Evolutionary conservation across 164 flowering plant genomes (phyloP).

Genomic region (Houttuynia cordata): DNA sequence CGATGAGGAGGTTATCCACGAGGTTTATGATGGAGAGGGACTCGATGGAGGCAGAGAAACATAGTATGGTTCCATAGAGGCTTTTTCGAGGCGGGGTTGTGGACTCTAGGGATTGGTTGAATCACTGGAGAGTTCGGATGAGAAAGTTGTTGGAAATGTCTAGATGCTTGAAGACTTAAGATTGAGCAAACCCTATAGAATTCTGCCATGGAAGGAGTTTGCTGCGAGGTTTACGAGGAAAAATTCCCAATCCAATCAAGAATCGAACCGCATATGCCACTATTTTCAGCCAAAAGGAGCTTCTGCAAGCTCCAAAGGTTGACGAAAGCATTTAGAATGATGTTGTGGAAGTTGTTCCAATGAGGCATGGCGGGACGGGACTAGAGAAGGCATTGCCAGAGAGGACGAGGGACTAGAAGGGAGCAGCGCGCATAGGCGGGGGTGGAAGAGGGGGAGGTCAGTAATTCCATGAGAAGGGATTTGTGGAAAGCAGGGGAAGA

Average conservation of each 20-base stretch:
- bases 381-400: conserved; percentile 42
- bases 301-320: conserved; percentile 23
- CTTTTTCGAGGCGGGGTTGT: conserved; percentile 49
- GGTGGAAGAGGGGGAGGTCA: conserved; percentile 31
- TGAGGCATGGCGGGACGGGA: conserved; percentile 48
- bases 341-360: conserved; percentile 37
- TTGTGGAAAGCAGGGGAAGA: too few relatives aligned
- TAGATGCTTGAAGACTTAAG: conserved; percentile 40
- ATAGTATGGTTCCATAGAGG: conserved; percentile 73
- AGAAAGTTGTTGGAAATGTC: conserved; percentile 48
- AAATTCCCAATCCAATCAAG: conserved; percentile 63
- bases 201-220: conserved; percentile 40
- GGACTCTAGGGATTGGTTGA: conserved; percentile 35
- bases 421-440: conserved; percentile 41
- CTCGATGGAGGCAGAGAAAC: conserved; percentile 36
- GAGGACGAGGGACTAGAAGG: conserved; percentile 34
- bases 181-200: conserved; percentile 46
- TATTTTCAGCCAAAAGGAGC: conserved; percentile 40
- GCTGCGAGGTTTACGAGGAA: conserved; percentile 30
- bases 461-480: too few relatives aligned
- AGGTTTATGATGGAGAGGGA: conserved; percentile 50
- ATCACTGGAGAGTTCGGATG: conserved; percentile 38
- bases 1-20: conserved; percentile 55
- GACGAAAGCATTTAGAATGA: conserved; percentile 30
- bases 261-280: conserved; percentile 33